phyloP scores from a whole-genome alignment of 78 protist genomes.

The Mantamonas sphyraenae region DNA sequence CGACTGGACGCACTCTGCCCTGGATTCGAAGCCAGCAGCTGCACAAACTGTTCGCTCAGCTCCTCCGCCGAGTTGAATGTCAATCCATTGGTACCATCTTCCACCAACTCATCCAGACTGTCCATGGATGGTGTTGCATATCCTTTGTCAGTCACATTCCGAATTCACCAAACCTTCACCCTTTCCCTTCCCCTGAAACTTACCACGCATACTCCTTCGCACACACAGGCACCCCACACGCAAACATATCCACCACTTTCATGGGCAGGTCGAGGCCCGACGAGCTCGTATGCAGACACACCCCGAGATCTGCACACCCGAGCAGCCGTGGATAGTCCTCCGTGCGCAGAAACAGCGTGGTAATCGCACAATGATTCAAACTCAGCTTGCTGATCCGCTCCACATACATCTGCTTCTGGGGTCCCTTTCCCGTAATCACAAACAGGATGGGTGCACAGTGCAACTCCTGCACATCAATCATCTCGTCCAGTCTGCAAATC shows the following conservation, averaged over 20 bases:
- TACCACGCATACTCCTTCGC: constrained; percentile 61
- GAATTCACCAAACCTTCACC: not conserved
- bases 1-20: not conserved
- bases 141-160: not conserved
- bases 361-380: not conserved
- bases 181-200: not conserved
- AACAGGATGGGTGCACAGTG: no score
- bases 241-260: constrained; percentile 96
- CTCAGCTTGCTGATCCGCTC: not conserved
- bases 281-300: constrained; percentile 82
- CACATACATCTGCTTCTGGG: not conserved
- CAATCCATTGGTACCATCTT: constrained; percentile 16
- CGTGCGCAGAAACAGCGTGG: constrained; percentile 12
- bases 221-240: constrained; percentile 76
- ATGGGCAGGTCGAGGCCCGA: constrained; percentile 94
- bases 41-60: constrained; percentile 5
- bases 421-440: not conserved
- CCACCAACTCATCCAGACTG: constrained; percentile 35
- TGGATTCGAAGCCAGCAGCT: constrained; percentile 1
- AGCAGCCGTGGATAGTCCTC: constrained; percentile 43
- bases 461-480: not conserved
- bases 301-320: constrained; percentile 74
- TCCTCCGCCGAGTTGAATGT: constrained; percentile 4
- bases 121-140: not conserved
- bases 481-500: constrained; percentile 22